Conservation (phyloP, 192 early-diverging fungal species). For the Linnemannia zychae region DNA sequence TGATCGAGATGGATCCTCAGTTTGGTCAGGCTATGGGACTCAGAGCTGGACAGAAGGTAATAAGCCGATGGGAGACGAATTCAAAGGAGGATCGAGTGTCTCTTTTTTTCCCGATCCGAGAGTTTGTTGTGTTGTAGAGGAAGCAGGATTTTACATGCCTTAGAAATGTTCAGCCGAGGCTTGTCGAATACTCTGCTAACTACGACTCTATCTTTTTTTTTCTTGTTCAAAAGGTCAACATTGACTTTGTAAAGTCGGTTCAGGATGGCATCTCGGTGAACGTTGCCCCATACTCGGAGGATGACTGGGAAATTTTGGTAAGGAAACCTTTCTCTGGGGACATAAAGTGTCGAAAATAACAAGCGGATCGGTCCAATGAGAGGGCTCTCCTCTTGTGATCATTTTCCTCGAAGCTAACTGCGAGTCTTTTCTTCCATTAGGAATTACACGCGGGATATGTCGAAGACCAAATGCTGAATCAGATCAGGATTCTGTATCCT, state of each 20-base stretch:
- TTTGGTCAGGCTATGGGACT: conserved; percentile 77
- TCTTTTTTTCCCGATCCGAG: background rate
- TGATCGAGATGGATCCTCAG: conserved; percentile 80
- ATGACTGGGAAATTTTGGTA: conserved; percentile 89
- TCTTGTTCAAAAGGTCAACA: conserved; percentile 56
- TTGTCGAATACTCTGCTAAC: background rate
- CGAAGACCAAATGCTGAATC: conserved; percentile 76
- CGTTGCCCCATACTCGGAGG: conserved; percentile 77
- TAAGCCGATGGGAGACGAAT: background rate
- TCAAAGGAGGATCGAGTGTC: background rate
- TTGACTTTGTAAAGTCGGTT: conserved; percentile 71
- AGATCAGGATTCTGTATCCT: conserved; percentile 75
- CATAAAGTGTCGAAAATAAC: background rate
- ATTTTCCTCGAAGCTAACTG: background rate
- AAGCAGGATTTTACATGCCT: background rate
- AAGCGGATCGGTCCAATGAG: conserved; percentile 7
- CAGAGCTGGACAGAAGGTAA: conserved; percentile 70
- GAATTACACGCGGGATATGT: conserved; percentile 82
- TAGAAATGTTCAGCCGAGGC: background rate
- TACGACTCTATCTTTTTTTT: background rate
- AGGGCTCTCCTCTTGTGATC: conserved; percentile 1
- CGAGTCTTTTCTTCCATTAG: conserved; percentile 25
- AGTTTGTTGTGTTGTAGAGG: background rate
- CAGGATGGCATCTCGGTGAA: conserved; percentile 70
- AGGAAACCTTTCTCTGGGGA: conserved; percentile 1